Percentiles rank a stretch among this genome's conserved stretches.
Evolutionary conservation across 176 grass and related monocot species (phyloP).

Genomic region (Triticum dicoccoides): DNA sequence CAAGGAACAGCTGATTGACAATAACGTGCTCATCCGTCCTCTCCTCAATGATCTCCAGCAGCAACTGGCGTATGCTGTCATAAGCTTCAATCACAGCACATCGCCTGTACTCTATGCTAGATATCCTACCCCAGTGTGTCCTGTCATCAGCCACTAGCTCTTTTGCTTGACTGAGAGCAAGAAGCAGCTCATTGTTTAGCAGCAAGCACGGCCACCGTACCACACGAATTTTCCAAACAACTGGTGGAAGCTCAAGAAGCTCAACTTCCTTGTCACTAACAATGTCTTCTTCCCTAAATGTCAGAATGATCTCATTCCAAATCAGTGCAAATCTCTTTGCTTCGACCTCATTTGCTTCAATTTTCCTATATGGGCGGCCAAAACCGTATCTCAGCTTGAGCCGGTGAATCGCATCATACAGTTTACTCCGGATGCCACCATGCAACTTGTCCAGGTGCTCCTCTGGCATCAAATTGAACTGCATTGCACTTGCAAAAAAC

Average conservation of each 20-base stretch:
- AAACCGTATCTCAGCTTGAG: slow-evolving; percentile 89
- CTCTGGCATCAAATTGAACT: slow-evolving; percentile 96
- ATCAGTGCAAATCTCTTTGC: slow-evolving; percentile 89
- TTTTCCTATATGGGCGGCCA: slow-evolving; percentile 85
- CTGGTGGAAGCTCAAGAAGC: slow-evolving; percentile 84
- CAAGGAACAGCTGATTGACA: slow-evolving; percentile 56
- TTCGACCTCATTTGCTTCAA: slow-evolving; percentile 73
- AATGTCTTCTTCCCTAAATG: slow-evolving; percentile 95
- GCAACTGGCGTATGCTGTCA: slow-evolving; percentile 66
- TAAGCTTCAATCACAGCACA: slow-evolving; percentile 90
- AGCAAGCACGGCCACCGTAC: slow-evolving; percentile 93
- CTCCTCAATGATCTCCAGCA: slow-evolving; percentile 63
- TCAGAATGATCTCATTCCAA: slow-evolving; percentile 92
- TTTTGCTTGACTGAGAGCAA: slow-evolving; percentile 81
- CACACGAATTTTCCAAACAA: slow-evolving; percentile 76
- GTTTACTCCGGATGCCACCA: slow-evolving; percentile 52
- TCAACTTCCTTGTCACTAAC: slow-evolving; percentile 85
- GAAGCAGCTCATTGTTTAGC: slow-evolving; percentile 82
- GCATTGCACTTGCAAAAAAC: slow-evolving; percentile 97
- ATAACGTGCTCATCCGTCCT: slow-evolving; percentile 61
- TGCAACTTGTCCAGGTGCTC: slow-evolving; percentile 44
- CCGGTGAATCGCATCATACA: slow-evolving; percentile 72
- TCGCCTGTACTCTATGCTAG: slow-evolving; percentile 75
- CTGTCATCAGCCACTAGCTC: slow-evolving; percentile 65
- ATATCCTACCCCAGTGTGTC: slow-evolving; percentile 65